Evolutionary conservation across 345 rosid species (phyloP), one percentile per base, ranked within the genome.

Genomic region (Iberis pinnata): DNA sequence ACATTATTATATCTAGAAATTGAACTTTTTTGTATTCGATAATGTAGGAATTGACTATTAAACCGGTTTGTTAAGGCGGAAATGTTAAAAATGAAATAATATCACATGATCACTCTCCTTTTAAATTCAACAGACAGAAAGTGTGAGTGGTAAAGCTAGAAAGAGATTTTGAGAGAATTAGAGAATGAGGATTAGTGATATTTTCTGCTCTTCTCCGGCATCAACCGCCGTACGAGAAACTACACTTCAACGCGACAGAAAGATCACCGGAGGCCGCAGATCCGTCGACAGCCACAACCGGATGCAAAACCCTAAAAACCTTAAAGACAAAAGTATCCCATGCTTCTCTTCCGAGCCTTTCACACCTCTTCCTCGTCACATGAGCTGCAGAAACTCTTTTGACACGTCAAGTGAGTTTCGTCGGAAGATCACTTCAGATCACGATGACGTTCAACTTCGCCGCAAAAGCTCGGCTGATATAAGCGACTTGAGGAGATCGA

Each of bases 161-260:
- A 43, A 79, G 66, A 74, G 17, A 22, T n/a, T n/a, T n/a, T n/a
- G 18, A 50, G 32, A 49, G 0, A 45, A 9, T 20, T 33, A 85
- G 69, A 72, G 53, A 27, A 83, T 84, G 98, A 84, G 80, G 64
- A 41, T 67, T 48, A 67, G 78, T 73, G 88, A 87, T 73, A 10
- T 90, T 42, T 76, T 90, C 73, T 68, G 96, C 63, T 68, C 87
- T 43, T 84, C 95, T 53, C 87, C 89, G 13, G 75, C 92, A 22
- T 84, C 98, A 51, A 87, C 96, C 7, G 95, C 95, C 52, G 71
- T 87, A 52, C 73, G 90, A 61, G 36, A 82, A 3, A 71, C 72
- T 63, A 49, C 71, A 13, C 76, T 78, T 50, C 78, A 47, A 24
- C 72, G 69, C 6, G 63, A 81, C 56, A 62, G 65, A 65, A 61